Base-by-base conservation (phyloP, 2,329 filamentous ascomycete genomes). In the Monascus ruber region DNA sequence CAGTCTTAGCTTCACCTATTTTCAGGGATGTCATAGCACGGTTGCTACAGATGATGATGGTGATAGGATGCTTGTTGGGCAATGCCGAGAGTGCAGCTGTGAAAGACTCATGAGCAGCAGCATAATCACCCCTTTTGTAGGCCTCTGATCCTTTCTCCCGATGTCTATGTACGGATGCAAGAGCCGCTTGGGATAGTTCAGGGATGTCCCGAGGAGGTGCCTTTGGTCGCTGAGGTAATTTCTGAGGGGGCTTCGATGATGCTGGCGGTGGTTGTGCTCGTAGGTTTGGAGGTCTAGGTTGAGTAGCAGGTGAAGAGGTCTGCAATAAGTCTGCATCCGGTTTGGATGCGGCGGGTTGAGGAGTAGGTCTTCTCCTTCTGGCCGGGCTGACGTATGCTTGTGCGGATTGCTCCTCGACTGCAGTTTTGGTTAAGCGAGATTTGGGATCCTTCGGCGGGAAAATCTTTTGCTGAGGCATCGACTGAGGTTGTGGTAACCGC, bases 111-210 rank as follows among this genome's bases (percentile, higher is more conserved):
- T 95, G 86, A 0, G 91, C 91, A 6, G 83, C 75, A 11, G 85
- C 82, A 60, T 86, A 98, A 60, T 98, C 91, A 28, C 91, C 91
- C 29, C 85, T 79, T 63, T 95, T 96, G 67, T 94, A 96, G 47
- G 93, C 84, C 38, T 83, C 81, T 6, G 87, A 85, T 11, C 89
- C 91, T 46, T 81, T 79, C 35, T 81, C 72, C 9, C 91, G 83
- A 52, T 91, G 77, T 35, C 77, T 73, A n/a, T 82, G 81, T 6
- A 86, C 94, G 4, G 77, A 77, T 46, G 81, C 75, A 11, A 95
- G 70, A 1, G 81, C 79, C 5, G 78, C 73, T 1, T 79, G 65
- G 4, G 84, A 80, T 8, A 93, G 68, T 1, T 72, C 56, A 1
- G 89, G 88, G 28, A 73, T 66, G 10, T 60, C 62, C 37, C 76